Evolutionary conservation across 441 rosid genomes (phyloP), one percentile per base, ranked within the genome.

Genomic region (Croton setiger): DNA sequence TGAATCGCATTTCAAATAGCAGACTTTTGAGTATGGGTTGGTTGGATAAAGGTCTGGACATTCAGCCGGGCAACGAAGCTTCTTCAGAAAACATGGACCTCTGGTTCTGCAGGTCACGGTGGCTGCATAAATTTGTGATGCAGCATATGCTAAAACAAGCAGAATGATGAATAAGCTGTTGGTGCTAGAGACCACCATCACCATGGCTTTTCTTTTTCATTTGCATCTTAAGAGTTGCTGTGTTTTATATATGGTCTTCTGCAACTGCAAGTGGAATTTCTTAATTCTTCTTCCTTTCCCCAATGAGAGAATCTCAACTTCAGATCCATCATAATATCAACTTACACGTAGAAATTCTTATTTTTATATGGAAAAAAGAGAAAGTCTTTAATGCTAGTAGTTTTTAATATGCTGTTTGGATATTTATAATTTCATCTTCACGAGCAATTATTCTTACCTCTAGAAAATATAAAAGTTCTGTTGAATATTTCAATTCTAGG

Each of bases 261-360:
- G 59, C 36, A 55, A 55, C 31, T 3, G 59, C 59, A 55, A 55
- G 59, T 55, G 36, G 36, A 23, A 23, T 55, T 55, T 55, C 36
- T 55, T 55, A 23, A 55, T 55, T 8, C 17, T 55, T 51, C 54
- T 53, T 20, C 27, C 33, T 1, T 8, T 52, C 56, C 56, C 27
- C 58, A 23, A 8, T 8, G 21, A 54, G 23, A 35, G 58, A 54
- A 23, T 54, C 58, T 11, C 7, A 18, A 14, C 5, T 49, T 27
- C 36, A 23, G 17, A 55, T 11, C 36, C 36, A 55, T 13, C 12
- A 55, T 13, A 14, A 10, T 27, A 8, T 39, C 43, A 39, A 39
- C 43, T 39, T 39, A n/a, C 43, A 39, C 43, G 8, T 1, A 39
- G 43, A 9, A 39, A 39, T 39, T 9, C 11, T 39, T 39, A 39